Evolutionary conservation across 1,284 basidiomycete species (phyloP).

Genomic region (Ceratorhiza oryzae-sativae): DNA sequence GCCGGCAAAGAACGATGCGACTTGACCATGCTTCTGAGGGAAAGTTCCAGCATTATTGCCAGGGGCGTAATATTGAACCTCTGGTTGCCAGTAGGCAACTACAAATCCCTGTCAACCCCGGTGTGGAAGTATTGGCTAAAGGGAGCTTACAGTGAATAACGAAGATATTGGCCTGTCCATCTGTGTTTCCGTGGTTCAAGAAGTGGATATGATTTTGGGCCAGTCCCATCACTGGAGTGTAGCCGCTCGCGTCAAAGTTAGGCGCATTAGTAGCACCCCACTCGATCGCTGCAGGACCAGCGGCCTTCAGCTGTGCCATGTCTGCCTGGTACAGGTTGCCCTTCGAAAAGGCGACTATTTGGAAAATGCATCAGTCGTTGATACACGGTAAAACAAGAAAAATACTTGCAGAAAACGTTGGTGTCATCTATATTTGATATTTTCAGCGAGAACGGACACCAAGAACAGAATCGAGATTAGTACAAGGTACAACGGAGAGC

Average conservation of each 20-base stretch:
- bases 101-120: constrained; percentile 13
- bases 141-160: constrained; percentile 81
- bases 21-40: constrained; percentile 77
- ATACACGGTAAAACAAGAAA: constrained; percentile 37
- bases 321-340: constrained; percentile 70
- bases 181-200: constrained; percentile 65
- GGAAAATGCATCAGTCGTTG: constrained; percentile 12
- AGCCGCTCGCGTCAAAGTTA: constrained; percentile 59
- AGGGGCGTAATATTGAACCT: constrained; percentile 67
- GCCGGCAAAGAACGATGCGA: constrained; percentile 76
- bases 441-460: too few relatives aligned
- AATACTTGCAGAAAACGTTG: constrained; percentile 74
- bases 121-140: neutral
- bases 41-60: constrained; percentile 61
- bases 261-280: constrained; percentile 69
- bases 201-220: constrained; percentile 84
- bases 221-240: constrained; percentile 76
- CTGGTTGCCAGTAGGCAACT: constrained; percentile 84
- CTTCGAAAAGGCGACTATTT: constrained; percentile 66
- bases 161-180: constrained; percentile 78
- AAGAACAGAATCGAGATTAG: too few relatives aligned
- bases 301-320: constrained; percentile 67
- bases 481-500: too few relatives aligned
- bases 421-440: constrained; percentile 72
- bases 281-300: constrained; percentile 60